Percentiles rank a stretch among this genome's conserved stretches.
Conservation (phyloP, 805 yeast genomes). For the Ogataea parapolymorpha region DNA sequence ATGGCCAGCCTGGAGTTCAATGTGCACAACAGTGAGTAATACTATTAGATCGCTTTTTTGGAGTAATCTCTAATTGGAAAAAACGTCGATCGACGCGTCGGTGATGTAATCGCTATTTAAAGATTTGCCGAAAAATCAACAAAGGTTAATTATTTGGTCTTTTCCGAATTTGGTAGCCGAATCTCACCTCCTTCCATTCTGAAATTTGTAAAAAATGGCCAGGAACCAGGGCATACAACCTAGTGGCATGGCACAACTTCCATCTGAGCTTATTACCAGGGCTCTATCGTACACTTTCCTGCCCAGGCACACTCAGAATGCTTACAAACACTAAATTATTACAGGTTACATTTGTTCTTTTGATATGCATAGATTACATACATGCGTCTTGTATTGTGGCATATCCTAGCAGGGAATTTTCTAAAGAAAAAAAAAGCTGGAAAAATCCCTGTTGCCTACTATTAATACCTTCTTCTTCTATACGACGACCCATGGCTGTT, state of each 20-base stretch:
- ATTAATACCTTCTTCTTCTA: not conserved
- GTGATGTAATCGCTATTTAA: constrained; percentile 2
- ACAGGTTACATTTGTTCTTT: not conserved
- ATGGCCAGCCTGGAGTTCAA: constrained; percentile 73
- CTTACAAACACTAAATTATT: not conserved
- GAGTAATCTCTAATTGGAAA: not conserved
- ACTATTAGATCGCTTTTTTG: constrained; percentile 6
- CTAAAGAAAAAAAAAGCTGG: not conserved
- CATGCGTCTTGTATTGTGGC: not conserved
- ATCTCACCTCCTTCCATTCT: not conserved
- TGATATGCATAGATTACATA: constrained; percentile 1
- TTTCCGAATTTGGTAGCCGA: constrained; percentile 4
- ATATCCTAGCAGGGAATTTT: not conserved
- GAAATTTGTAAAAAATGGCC: not conserved
- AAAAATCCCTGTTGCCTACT: not conserved
- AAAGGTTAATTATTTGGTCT: not conserved
- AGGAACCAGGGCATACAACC: not conserved
- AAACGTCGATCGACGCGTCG: constrained; percentile 9
- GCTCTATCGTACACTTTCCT: not conserved
- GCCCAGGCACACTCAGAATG: not conserved
- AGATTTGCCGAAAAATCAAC: not conserved
- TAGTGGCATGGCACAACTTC: no score
- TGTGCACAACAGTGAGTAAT: constrained; percentile 81
- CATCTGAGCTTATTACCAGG: no score
- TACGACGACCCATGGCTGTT: constrained; percentile 24